Evolutionary conservation across 345 rosid genomes (phyloP), one percentile per base, ranked within the genome.

Genomic region (Sonneratia alba): DNA sequence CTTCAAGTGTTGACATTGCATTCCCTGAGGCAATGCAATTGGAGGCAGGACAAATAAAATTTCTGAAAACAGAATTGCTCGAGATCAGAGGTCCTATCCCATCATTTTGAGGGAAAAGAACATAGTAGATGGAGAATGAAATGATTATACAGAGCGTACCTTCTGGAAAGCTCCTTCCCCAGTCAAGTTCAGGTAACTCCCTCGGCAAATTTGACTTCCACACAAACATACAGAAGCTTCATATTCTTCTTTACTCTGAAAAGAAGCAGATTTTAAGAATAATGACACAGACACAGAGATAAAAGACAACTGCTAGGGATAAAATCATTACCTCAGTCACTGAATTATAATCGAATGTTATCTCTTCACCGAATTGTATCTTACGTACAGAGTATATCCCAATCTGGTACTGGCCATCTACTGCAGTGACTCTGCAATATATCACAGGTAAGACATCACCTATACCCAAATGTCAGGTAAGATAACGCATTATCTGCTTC

Each of bases 201-300:
- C 99, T 63, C 99, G 90, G 75, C 99, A 96, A 66, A 91, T 97
- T 87, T 96, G 99, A 83, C 97, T 96, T 77, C 99, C 99, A 79
- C 99, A 96, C 79, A 96, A 81, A 85, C 99, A 96, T 59, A 96
- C 99, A 79, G 99, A 96, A 62, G 98, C 99, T 81, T 96, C 99
- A 72, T 96, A 96, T 80, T 96, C 99, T 85, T 96, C 99, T 83
- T 96, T 96, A 76, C 99, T 92, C 99, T 96, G 88, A 69, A 63
- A 69, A 74, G 51, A 78, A 79, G 73, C 68, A 72, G 61, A n/a
- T 27, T 81, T 67, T 48, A 49, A 45, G 38, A 45, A 32, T 62
- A 59, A 65, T 18, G 40, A 51, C 38, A 53, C 37, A 51, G 21
- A 70, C 38, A 70, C 6, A 53, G 8, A 7, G 34, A 73, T 36